Evolutionary conservation across 2,329 filamentous ascomycete species (phyloP), one percentile per base, ranked within the genome.

Genomic region (Chaetomiaceae sp.): DNA sequence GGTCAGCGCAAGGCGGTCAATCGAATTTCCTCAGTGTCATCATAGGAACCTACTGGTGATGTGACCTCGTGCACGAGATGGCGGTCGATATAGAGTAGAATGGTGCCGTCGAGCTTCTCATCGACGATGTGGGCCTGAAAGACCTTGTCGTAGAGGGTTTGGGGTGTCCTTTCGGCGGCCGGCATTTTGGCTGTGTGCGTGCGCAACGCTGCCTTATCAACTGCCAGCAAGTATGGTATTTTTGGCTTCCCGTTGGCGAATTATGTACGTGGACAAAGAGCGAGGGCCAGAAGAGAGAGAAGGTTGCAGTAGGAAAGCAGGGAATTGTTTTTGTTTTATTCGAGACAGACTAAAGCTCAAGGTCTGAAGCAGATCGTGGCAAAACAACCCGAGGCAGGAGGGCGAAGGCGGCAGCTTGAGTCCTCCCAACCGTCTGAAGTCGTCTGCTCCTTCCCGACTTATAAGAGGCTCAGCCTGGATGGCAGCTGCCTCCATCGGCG

Each of bases 51-150:
- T 78, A 89, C 86, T 54, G 93, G 93, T 60, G 91, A 96, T 60
- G 93, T 98, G 65, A 98, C 93, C 75, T 98, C 93, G 67, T 98
- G 93, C 52, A 97, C 90, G 53, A 98, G 78, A 75, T 98, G 93
- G 67, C 93, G 74, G 89, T 88, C 88, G 64, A 97, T 97, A 67
- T 97, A 97, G 49, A 97, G 76, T 55, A 95, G 73, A 60, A 94
- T 75, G 48, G 90, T 96, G 69, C 91, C 91, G 70, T 97, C 91
- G 46, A 88, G 80, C 76, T 90, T 88, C 79, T 95, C 86, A 62
- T 96, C 88, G 63, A 98, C 90, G 61, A 97, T 84, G 68, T 98
- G 93, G 72, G 84, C 84, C 60, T 88, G 81, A 61, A 97, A 85
- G 69, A 97, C 90, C 82, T 97, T 97, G 78, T 97, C 91, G 72